Conservation (phyloP, 441 rosid species). For the Macaranga tanarius region DNA sequence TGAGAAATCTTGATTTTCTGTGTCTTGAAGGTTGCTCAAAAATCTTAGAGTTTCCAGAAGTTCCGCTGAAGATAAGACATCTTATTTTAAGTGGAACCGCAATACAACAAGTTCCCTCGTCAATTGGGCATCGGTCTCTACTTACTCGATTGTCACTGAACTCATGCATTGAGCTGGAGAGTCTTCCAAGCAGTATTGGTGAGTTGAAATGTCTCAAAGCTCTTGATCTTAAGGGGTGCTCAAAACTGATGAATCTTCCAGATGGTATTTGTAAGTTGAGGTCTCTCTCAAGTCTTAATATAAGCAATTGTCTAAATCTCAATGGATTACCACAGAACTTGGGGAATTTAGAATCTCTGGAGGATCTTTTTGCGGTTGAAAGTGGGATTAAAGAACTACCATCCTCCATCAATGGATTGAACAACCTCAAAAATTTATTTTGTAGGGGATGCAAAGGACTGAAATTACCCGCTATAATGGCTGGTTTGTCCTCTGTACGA, state of each 20-base stretch:
- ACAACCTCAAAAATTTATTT: neutral
- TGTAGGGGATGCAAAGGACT: constrained; percentile 1
- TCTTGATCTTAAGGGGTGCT: neutral
- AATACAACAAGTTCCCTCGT: neutral
- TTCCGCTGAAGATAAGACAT: neutral
- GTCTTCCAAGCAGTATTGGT: constrained; percentile 8
- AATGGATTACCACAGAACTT: constrained; percentile 10
- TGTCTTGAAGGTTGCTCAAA: neutral
- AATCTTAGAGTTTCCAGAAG: neutral
- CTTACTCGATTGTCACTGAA: neutral
- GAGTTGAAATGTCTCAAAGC: constrained; percentile 5
- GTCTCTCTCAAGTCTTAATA: neutral
- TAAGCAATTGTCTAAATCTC: neutral
- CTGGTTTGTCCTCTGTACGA: neutral
- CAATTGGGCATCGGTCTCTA: neutral
- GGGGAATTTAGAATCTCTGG: constrained; percentile 5
- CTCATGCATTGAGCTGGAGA: neutral
- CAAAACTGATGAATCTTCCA: constrained; percentile 2
- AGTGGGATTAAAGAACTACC: constrained; percentile 11
- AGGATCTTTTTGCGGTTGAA: neutral
- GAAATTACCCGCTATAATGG: constrained; percentile 2
- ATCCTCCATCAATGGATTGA: constrained; percentile 14
- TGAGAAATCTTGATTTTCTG: neutral
- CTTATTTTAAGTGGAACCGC: neutral
- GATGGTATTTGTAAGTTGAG: constrained; percentile 4